Base-by-base conservation (phyloP, 2,329 filamentous ascomycete genomes). In the Bipolaris victoriae region DNA sequence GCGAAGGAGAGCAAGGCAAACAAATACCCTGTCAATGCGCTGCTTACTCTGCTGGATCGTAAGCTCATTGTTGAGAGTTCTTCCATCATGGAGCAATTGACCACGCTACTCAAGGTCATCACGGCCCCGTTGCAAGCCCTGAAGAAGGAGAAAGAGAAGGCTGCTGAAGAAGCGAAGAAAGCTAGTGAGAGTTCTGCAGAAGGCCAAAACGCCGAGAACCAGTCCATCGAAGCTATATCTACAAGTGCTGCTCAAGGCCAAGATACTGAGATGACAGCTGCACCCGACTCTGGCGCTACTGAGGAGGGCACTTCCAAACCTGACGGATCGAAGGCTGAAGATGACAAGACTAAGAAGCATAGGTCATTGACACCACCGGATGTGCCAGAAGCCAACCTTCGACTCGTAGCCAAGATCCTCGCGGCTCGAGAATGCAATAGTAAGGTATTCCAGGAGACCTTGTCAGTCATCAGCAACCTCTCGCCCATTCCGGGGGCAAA, bases 391-490 rank as follows among this genome's bases (percentile, higher is more conserved):
- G 86, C 92, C 72, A 97, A 98, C 73, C 84, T 99, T 55, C 91
- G 90, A 57, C 82, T 98, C 55, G 92, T 99, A n/a, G 91, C 98
- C 67, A 95, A 95, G 74, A 97, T 99, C 55, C 90, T 99, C 64
- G 92, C 96, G 41, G 94, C 94, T 61, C 90, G 93, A 47, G 95
- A 99, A 77, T 99, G 95, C 79, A 97, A 92, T 72, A 93, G 91
- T 62, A 97, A 97, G 82, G 98, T 95, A 0, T 99, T 99, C 83
- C 91, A 95, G 73, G 96, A 98, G 76, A 98, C 95, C 0, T 85
- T 99, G 52, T 95, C 94, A 15, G 96, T 96, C n/a, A 97, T 99
- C 81, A 98, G 97, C 80, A 97, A 98, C 71, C 84, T 99, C 41
- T 98, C 93, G 5, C 89, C 91, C 37, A 95, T 99, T 59, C 92